Conservation (phyloP, 768 basidiomycete genomes). For the Leccinum boreale region DNA sequence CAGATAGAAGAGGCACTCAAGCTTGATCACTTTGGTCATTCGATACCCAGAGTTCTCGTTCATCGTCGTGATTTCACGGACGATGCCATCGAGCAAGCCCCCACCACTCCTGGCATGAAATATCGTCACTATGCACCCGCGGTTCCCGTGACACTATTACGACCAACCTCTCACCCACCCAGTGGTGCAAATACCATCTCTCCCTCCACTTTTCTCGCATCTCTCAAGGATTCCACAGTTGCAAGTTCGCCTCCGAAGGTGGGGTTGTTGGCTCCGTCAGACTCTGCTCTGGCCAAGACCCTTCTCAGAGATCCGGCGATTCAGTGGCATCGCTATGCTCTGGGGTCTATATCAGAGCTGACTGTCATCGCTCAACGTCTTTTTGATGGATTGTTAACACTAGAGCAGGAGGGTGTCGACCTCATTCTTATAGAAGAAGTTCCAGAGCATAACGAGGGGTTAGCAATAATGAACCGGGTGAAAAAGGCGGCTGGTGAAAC, state of each 20-base stretch:
- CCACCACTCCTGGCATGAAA: slow-evolving; percentile 98
- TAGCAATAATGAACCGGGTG: slow-evolving; percentile 94
- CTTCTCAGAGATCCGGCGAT: slow-evolving; percentile 35
- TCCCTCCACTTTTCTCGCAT: slow-evolving; percentile 39
- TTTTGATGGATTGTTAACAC: slow-evolving; percentile 81
- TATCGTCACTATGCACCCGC: slow-evolving; percentile 95
- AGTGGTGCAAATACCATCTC: slow-evolving; percentile 29
- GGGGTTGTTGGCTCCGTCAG: slow-evolving; percentile 66
- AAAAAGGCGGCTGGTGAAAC: slow-evolving; percentile 79
- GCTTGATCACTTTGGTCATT: slow-evolving; percentile 35
- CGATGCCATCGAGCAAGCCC: slow-evolving; percentile 64
- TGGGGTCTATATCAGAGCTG: slow-evolving; percentile 54
- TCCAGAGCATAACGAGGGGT: slow-evolving; percentile 73
- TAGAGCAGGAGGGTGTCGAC: slow-evolving; percentile 76
- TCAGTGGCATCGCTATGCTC: slow-evolving; percentile 53
- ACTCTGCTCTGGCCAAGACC: slow-evolving; percentile 41
- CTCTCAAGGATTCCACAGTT: slow-evolving; percentile 32
- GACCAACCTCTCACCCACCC: slow-evolving; percentile 46
- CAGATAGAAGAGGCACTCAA: slow-evolving; percentile 64
- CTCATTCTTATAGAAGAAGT: slow-evolving; percentile 85
- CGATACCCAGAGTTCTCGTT: slow-evolving; percentile 64
- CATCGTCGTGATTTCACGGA: slow-evolving; percentile 77
- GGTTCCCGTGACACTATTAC: slow-evolving; percentile 77
- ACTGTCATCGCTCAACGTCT: slow-evolving; percentile 72
- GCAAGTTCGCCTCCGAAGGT: slow-evolving; percentile 37